Percentiles rank a stretch among this genome's conserved stretches.
Conservation (phyloP, 192 early-diverging fungal species). For the Podila clonocystis region DNA sequence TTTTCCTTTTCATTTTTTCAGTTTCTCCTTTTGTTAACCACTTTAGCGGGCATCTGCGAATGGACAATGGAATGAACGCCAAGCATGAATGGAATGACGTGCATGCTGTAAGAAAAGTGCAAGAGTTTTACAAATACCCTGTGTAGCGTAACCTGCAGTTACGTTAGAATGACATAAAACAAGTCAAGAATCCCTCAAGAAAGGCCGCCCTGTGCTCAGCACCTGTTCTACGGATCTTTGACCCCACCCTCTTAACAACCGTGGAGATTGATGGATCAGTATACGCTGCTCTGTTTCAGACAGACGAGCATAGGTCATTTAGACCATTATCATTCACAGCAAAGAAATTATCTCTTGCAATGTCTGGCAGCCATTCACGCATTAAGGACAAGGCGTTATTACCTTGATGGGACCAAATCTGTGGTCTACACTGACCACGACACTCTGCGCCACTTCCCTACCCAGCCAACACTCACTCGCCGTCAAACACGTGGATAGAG, state of each 20-base stretch:
- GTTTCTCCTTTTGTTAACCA: no score
- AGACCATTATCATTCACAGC: conserved; percentile 30
- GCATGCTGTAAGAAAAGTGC: no score
- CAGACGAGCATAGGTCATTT: conserved; percentile 12
- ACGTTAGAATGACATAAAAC: no score
- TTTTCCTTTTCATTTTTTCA: no score
- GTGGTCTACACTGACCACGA: conserved; percentile 50
- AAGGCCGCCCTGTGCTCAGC: background rate
- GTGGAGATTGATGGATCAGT: conserved; percentile 55
- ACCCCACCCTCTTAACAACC: conserved; percentile 18
- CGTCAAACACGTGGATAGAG: no score
- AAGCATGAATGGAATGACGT: no score
- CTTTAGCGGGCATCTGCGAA: no score
- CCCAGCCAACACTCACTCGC: conserved; percentile 21
- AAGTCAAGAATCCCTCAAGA: no score
- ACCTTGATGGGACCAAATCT: conserved; percentile 30
- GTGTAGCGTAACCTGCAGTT: no score
- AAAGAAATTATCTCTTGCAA: conserved; percentile 46
- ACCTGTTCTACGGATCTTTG: conserved; percentile 39
- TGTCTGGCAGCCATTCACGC: conserved; percentile 46
- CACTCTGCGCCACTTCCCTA: conserved; percentile 49
- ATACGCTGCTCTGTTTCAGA: conserved; percentile 47
- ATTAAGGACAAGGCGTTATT: conserved; percentile 41
- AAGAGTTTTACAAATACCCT: no score
- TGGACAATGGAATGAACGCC: no score